Evolutionary conservation across 2,329 filamentous ascomycete genomes (phyloP).

Genomic region (Diaporthe vexans): DNA sequence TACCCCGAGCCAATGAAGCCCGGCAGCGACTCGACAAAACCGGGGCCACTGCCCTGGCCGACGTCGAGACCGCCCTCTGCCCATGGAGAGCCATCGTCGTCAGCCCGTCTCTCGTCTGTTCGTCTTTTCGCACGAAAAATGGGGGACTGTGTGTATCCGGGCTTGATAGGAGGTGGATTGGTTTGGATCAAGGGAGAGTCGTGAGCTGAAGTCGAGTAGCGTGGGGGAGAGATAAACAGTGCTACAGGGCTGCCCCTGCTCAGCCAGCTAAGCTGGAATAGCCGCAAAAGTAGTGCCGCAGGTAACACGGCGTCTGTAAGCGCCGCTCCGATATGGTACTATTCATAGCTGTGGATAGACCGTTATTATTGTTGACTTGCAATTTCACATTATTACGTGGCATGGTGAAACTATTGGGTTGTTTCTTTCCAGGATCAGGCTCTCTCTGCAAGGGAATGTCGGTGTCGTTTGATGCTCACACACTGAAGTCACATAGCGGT

Average conservation of each 20-base stretch:
- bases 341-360: background rate
- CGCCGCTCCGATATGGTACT: background rate
- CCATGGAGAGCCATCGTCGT: conserved; percentile 21
- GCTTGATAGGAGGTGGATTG: background rate
- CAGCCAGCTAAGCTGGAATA: background rate
- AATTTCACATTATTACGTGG: too few species aligned
- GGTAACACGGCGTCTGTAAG: background rate
- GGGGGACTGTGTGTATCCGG: background rate
- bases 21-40: conserved; percentile 14
- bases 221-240: background rate
- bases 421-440: too few species aligned
- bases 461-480: too few species aligned
- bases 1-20: conserved; percentile 27
- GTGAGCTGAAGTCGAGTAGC: background rate
- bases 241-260: conserved; percentile 15
- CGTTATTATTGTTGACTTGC: background rate
- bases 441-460: too few species aligned
- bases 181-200: background rate
- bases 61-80: conserved; percentile 14
- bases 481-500: too few species aligned
- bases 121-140: background rate
- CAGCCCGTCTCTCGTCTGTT: background rate
- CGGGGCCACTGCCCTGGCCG: conserved; percentile 7
- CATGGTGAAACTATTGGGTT: too few species aligned
- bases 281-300: background rate